A percentile compares a stretch with the other conserved stretches of the same genome.
Conservation (phyloP, 169 alveolate species). For the Haemoproteus tartakovskyi region DNA sequence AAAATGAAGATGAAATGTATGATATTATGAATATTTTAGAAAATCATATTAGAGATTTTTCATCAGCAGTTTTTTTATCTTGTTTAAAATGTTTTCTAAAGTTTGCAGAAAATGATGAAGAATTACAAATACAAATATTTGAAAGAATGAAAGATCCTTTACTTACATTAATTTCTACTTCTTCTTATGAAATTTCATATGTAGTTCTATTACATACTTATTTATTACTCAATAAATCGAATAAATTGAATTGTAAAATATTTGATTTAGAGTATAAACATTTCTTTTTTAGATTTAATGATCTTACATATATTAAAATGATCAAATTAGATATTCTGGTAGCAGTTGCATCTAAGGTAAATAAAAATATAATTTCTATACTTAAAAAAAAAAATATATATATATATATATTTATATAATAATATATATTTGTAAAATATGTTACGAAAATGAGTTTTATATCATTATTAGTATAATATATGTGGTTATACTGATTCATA, state of each 20-base stretch:
- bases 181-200: constrained; percentile 80
- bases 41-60: constrained; percentile 91
- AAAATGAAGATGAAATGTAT: constrained; percentile 91
- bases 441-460: no score
- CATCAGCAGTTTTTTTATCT: constrained; percentile 93
- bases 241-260: constrained; percentile 34
- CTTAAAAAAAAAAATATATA: no score
- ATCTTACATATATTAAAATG: constrained; percentile 81
- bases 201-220: constrained; percentile 74
- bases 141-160: constrained; percentile 79
- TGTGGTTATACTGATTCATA: no score
- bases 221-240: constrained; percentile 58
- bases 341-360: constrained; percentile 80
- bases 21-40: constrained; percentile 96
- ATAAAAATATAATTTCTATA: neutral
- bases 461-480: no score
- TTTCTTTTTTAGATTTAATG: constrained; percentile 82
- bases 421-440: no score
- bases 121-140: constrained; percentile 77
- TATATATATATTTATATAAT: no score
- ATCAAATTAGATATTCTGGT: constrained; percentile 79
- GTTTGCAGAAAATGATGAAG: constrained; percentile 73
- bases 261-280: constrained; percentile 77
- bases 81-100: constrained; percentile 82
- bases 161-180: constrained; percentile 78